These are phyloP conservation scores for Cercospora sojina DNA, from an alignment of 2,329 filamentous ascomycete genomes.

Conservation along the genomic window DNA sequence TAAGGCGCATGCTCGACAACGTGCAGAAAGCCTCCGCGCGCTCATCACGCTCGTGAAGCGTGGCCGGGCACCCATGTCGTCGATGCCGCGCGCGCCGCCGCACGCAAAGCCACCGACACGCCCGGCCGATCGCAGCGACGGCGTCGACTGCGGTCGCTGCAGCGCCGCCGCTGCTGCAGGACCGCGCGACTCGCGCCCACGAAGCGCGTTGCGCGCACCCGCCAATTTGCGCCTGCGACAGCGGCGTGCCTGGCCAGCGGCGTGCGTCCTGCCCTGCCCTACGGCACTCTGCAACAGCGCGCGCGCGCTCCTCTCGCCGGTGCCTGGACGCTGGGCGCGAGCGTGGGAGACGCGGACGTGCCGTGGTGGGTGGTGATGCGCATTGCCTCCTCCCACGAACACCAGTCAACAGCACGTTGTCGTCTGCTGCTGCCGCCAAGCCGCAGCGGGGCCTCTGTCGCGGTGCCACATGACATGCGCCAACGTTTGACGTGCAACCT, in stretches of 20 bases:
- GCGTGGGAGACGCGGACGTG: background rate
- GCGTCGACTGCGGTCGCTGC: background rate
- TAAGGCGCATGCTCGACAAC: slow-evolving; percentile 8
- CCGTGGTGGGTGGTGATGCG: background rate
- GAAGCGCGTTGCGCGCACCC: background rate
- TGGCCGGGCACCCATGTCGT: slow-evolving; percentile 1
- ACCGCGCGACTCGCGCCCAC: background rate
- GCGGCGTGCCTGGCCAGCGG: background rate
- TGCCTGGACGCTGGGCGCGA: background rate
- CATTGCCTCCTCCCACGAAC: background rate
- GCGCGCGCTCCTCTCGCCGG: background rate
- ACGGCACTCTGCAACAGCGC: background rate
- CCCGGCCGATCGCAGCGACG: background rate
- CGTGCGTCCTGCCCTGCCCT: background rate
- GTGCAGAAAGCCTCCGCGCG: background rate
- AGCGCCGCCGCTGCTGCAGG: background rate
- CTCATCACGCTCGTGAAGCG: background rate
- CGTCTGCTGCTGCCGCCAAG: background rate
- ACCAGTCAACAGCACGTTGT: background rate
- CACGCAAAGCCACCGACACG: background rate
- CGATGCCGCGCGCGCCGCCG: background rate
- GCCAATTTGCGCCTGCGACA: background rate
- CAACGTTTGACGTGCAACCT: background rate
- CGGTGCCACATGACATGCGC: slow-evolving; percentile 2
- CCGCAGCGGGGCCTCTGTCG: background rate